Evolutionary conservation across 371 early-diverging fungal genomes (phyloP).

Genomic region (Nosema muscidifuracis): DNA sequence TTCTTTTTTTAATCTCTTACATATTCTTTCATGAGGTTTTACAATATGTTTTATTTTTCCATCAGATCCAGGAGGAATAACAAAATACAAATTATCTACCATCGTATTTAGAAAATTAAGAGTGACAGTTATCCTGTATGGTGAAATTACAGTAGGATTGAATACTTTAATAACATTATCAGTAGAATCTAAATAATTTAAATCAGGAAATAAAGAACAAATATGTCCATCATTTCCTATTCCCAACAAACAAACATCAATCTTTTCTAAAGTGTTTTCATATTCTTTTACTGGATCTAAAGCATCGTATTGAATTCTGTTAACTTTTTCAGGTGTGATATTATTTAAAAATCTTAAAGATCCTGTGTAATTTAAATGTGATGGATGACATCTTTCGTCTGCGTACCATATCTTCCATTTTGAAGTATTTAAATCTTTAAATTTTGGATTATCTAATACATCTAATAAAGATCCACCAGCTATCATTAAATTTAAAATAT

Average conservation of each 20-base stretch:
- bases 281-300: slow-evolving; percentile 19
- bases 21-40: slow-evolving; percentile 41
- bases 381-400: slow-evolving; percentile 57
- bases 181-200: slow-evolving; percentile 68
- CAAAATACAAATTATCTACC: slow-evolving; percentile 52
- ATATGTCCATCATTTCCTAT: slow-evolving; percentile 99
- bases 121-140: slow-evolving; percentile 84
- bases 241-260: slow-evolving; percentile 88
- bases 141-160: slow-evolving; percentile 85
- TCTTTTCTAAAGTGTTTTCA: slow-evolving; percentile 40
- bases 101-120: slow-evolving; percentile 52
- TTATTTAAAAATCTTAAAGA: slow-evolving; percentile 26
- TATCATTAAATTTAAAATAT: slow-evolving; percentile 56
- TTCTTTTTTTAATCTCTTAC: slow-evolving; percentile 17
- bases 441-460: slow-evolving; percentile 38
- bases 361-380: slow-evolving; percentile 43
- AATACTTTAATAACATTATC: slow-evolving; percentile 69
- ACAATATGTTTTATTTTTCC: slow-evolving; percentile 46
- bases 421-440: slow-evolving; percentile 43
- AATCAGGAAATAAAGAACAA: slow-evolving; percentile 91
- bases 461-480: slow-evolving; percentile 59
- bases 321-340: slow-evolving; percentile 7
- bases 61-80: slow-evolving; percentile 58
- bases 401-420: slow-evolving; percentile 61
- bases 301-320: neutral